phyloP scores from a whole-genome alignment of 202 grass and related monocot genomes.

The Carex sylvatica region DNA sequence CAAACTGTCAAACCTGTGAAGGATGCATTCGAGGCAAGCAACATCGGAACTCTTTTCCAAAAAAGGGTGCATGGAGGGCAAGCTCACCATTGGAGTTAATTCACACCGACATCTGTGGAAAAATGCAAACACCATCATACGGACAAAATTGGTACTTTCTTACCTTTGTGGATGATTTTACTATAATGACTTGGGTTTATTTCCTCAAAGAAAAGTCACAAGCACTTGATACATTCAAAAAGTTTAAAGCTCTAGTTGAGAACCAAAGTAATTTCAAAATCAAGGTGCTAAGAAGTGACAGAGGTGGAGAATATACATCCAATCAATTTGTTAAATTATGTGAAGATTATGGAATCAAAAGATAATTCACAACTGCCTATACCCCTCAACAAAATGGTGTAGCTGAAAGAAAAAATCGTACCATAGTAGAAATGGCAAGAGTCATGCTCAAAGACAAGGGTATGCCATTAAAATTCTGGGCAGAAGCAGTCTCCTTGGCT shows the following conservation, averaged over 20 bases:
- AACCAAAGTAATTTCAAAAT: constrained; percentile 18
- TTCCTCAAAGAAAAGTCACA: constrained; percentile 18
- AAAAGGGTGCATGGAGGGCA: background rate
- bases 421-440: constrained; percentile 28
- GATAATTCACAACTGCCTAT: constrained; percentile 9
- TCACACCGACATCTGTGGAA: constrained; percentile 1
- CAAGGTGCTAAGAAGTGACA: constrained; percentile 9
- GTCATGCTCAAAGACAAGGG: constrained; percentile 20
- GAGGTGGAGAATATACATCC: constrained; percentile 27
- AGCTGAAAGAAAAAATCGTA: background rate
- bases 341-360: background rate
- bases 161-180: constrained; percentile 30
- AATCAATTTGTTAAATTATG: constrained; percentile 21
- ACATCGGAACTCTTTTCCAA: constrained; percentile 9
- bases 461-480: constrained; percentile 25
- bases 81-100: constrained; percentile 17
- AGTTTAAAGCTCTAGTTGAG: constrained; percentile 21
- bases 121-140: constrained; percentile 4
- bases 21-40: constrained; percentile 18
- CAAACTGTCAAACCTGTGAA: constrained; percentile 13
- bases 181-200: constrained; percentile 30
- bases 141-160: constrained; percentile 8
- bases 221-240: constrained; percentile 3
- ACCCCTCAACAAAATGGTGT: constrained; percentile 20
- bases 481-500: background rate